Evolutionary conservation across 768 basidiomycete species (phyloP).

Genomic region (Mrakia blollopis): DNA sequence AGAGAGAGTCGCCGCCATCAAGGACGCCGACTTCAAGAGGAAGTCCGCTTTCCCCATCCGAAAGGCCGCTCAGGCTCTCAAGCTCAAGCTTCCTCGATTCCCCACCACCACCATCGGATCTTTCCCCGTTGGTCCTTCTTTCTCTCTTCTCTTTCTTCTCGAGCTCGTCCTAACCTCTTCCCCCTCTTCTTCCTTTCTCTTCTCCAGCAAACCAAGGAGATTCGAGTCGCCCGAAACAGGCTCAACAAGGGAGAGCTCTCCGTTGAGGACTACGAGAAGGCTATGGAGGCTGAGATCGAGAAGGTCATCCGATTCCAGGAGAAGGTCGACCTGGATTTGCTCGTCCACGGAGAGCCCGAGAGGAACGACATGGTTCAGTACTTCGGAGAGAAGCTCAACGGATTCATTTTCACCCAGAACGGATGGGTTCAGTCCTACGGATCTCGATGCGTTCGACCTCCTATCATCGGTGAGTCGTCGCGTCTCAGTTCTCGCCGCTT

Average conservation of each 20-base stretch:
- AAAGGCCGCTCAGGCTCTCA: slow-evolving; percentile 79
- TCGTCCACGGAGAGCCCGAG: slow-evolving; percentile 98
- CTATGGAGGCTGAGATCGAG: slow-evolving; percentile 98
- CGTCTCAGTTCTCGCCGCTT: no score
- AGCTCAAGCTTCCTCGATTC: slow-evolving; percentile 89
- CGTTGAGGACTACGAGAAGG: slow-evolving; percentile 81
- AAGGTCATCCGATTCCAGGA: slow-evolving; percentile 93
- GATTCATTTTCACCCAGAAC: slow-evolving; percentile 97
- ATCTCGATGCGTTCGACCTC: slow-evolving; percentile 62
- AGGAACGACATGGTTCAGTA: slow-evolving; percentile 99
- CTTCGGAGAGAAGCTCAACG: slow-evolving; percentile 91
- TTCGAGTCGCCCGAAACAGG: slow-evolving; percentile 93
- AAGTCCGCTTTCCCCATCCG: slow-evolving; percentile 82
- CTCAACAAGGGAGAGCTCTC: slow-evolving; percentile 86
- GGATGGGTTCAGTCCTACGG: slow-evolving; percentile 99
- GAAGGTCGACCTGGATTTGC: slow-evolving; percentile 86
- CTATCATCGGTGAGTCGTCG: slow-evolving; percentile 25
- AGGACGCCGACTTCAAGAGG: slow-evolving; percentile 75
- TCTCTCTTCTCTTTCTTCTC: slow-evolving; percentile 10
- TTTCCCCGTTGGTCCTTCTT: slow-evolving; percentile 65
- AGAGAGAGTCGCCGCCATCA: slow-evolving; percentile 90
- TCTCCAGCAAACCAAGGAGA: slow-evolving; percentile 92
- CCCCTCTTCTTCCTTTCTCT: slow-evolving; percentile 3
- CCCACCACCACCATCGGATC: slow-evolving; percentile 98
- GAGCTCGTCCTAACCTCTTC: neutral